Evolutionary conservation across 208 protist genomes (phyloP).

Genomic region (Vickermania ingenoplastis): DNA sequence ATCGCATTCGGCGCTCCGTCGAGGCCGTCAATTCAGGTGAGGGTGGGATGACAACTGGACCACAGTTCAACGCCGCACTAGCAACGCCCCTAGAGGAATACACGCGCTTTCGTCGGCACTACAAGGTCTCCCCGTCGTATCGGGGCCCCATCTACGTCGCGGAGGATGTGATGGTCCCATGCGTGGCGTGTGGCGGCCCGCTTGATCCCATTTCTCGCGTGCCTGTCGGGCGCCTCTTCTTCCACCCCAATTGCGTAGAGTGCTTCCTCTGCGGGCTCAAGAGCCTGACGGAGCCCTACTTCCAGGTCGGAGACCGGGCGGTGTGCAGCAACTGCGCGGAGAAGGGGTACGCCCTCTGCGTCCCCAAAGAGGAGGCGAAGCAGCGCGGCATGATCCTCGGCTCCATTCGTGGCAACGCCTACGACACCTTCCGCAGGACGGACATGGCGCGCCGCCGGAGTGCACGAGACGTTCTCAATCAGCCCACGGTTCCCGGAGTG

Average conservation of each 20-base stretch:
- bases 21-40: neutral
- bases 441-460: neutral
- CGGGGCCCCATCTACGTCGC: constrained; percentile 58
- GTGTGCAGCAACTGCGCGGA: constrained; percentile 24
- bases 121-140: constrained; percentile 34
- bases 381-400: neutral
- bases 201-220: constrained; percentile 73
- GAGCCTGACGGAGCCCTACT: constrained; percentile 35
- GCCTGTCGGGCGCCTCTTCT: constrained; percentile 63
- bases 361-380: constrained; percentile 5
- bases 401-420: neutral
- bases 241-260: constrained; percentile 51
- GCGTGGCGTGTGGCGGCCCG: constrained; percentile 42
- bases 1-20: neutral
- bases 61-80: constrained; percentile 28
- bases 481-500: constrained; percentile 22
- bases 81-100: constrained; percentile 52
- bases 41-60: constrained; percentile 10
- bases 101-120: constrained; percentile 29
- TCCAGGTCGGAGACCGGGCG: constrained; percentile 27
- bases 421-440: neutral
- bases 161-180: constrained; percentile 62
- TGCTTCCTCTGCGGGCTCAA: constrained; percentile 50
- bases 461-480: constrained; percentile 13
- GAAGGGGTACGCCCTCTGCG: constrained; percentile 12